Conservation (phyloP, 805 yeast genomes). For the Candida ponderosae region DNA sequence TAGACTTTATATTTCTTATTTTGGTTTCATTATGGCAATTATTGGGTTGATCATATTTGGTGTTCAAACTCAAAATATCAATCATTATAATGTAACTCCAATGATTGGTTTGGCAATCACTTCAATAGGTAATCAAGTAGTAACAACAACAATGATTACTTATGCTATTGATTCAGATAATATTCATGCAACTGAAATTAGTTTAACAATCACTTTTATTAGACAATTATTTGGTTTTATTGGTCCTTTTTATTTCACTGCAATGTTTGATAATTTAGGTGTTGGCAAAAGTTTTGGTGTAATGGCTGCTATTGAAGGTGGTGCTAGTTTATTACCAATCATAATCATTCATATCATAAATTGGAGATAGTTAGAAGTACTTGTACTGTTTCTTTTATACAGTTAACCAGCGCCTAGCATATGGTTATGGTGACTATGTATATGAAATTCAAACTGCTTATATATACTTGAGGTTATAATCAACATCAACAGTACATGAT, state of each 20-base stretch:
- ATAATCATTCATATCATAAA: too few relatives aligned
- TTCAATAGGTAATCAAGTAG: constrained; percentile 17
- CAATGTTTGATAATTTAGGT: constrained; percentile 17
- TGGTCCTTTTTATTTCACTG: constrained; percentile 23
- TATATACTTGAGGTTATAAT: too few relatives aligned
- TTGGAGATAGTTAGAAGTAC: too few relatives aligned
- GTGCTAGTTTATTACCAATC: too few relatives aligned
- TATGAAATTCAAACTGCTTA: too few relatives aligned
- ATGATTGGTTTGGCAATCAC: constrained; percentile 18
- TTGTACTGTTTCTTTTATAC: too few relatives aligned
- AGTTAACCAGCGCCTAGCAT: too few relatives aligned
- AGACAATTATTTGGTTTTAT: constrained; percentile 20
- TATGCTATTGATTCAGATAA: constrained; percentile 16
- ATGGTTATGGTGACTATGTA: too few relatives aligned
- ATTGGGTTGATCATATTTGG: constrained; percentile 19
- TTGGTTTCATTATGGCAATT: constrained; percentile 15
- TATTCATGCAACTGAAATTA: constrained; percentile 13
- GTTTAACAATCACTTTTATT: constrained; percentile 15
- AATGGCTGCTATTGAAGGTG: too few relatives aligned
- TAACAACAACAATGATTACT: constrained; percentile 19
- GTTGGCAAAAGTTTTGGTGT: too few relatives aligned
- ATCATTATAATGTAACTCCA: constrained; percentile 18
- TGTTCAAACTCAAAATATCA: constrained; percentile 11
- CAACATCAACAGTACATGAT: too few relatives aligned
- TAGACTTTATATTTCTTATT: constrained; percentile 18